A percentile compares a stretch with the other conserved stretches of the same genome.
Evolutionary conservation across 2,329 filamentous ascomycete genomes (phyloP).

Genomic region (Aureobasidium melanogenum): DNA sequence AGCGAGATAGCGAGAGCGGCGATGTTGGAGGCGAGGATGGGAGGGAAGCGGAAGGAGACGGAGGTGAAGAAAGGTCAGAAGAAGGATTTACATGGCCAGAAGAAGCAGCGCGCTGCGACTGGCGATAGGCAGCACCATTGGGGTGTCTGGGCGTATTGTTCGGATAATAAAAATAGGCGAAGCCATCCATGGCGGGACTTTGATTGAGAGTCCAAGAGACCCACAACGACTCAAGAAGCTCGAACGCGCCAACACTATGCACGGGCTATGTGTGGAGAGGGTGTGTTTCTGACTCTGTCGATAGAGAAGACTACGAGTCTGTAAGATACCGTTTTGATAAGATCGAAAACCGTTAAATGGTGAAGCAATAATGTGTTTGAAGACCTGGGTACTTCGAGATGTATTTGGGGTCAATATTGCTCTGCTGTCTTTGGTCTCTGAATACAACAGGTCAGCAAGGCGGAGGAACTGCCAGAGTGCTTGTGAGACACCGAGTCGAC

Average conservation of each 20-base stretch:
- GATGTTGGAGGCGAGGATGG: neutral
- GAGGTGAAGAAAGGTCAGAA: neutral
- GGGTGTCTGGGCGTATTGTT: constrained; percentile 3
- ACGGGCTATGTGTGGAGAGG: neutral
- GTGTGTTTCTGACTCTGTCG: neutral
- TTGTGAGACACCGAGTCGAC: neutral
- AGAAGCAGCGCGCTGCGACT: neutral
- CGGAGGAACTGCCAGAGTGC: neutral
- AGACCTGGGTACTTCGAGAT: neutral
- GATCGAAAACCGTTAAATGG: neutral
- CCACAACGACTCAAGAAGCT: constrained; percentile 5
- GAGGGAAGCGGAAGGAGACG: neutral
- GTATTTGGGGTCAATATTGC: neutral
- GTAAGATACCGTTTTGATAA: constrained; percentile 4
- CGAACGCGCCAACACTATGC: constrained; percentile 1
- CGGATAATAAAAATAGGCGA: constrained; percentile 4
- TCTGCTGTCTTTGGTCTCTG: neutral
- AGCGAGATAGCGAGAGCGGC: neutral
- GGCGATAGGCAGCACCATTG: neutral
- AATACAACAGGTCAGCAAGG: neutral
- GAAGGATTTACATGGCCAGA: neutral
- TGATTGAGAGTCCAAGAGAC: neutral
- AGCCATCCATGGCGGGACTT: constrained; percentile 3
- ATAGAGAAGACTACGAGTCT: too few relatives aligned
- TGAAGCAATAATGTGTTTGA: constrained; percentile 4